Conservation (phyloP, 768 basidiomycete genomes). For the Lactifluus echinatus region DNA sequence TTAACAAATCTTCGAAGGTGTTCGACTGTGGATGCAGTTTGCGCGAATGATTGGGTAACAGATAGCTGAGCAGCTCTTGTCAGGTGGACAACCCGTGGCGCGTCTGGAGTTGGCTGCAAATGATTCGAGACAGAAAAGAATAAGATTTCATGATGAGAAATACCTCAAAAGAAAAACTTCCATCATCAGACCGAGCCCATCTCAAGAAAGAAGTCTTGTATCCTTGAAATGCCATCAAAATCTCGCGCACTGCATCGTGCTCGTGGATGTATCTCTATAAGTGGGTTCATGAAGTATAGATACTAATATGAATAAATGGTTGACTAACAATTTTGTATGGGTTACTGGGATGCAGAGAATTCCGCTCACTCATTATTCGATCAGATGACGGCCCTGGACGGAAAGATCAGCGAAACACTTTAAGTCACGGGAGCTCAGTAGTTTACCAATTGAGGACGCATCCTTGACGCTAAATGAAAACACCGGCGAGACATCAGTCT, state of each 20-base stretch:
- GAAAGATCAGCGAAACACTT: not conserved
- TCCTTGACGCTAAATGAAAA: constrained; percentile 55
- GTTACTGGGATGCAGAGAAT: constrained; percentile 1
- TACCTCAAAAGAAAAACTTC: constrained; percentile 28
- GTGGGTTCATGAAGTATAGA: constrained; percentile 6
- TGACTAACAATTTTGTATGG: constrained; percentile 2
- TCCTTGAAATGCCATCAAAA: constrained; percentile 70
- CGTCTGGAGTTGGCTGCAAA: constrained; percentile 37
- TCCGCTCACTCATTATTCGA: constrained; percentile 32
- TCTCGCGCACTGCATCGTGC: constrained; percentile 67
- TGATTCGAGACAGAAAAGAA: not conserved
- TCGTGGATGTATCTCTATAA: constrained; percentile 62
- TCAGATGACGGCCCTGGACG: constrained; percentile 38
- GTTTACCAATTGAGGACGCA: constrained; percentile 62
- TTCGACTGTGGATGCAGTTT: constrained; percentile 50
- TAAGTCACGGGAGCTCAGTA: not conserved
- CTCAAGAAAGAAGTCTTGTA: constrained; percentile 48
- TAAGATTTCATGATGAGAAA: constrained; percentile 9
- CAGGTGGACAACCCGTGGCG: constrained; percentile 58
- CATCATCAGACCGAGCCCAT: constrained; percentile 24
- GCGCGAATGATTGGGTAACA: constrained; percentile 49
- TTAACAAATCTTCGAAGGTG: constrained; percentile 56
- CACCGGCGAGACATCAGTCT: constrained; percentile 34
- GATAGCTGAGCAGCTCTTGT: constrained; percentile 61
- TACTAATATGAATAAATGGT: not conserved